Conservation (phyloP, 1,284 basidiomycete species). For the Ustilago trichophora region DNA sequence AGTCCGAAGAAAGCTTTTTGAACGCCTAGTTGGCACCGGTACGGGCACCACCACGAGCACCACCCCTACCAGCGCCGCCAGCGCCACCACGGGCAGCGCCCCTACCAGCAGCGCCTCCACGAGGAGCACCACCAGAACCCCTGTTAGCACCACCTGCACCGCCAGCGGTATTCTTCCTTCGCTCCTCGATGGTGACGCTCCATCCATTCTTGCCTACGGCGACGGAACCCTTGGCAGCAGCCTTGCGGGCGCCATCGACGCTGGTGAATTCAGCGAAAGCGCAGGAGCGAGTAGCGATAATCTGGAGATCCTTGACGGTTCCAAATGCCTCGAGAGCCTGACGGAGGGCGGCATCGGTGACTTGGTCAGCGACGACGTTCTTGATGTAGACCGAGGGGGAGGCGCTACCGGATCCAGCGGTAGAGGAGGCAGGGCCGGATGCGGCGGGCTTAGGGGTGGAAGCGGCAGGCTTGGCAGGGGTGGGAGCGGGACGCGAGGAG, state of each 20-base stretch:
- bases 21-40: slow-evolving; percentile 13
- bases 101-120: slow-evolving; percentile 2
- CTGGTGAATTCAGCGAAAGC: slow-evolving; percentile 90
- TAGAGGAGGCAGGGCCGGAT: not conserved
- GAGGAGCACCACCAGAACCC: slow-evolving; percentile 1
- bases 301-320: slow-evolving; percentile 84
- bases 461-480: slow-evolving; percentile 63
- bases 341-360: slow-evolving; percentile 74
- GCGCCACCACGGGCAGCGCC: slow-evolving; percentile 12
- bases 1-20: not conserved
- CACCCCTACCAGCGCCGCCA: slow-evolving; percentile 5
- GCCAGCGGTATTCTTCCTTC: slow-evolving; percentile 79
- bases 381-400: slow-evolving; percentile 62
- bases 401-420: slow-evolving; percentile 1
- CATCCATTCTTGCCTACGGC: slow-evolving; percentile 73
- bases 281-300: slow-evolving; percentile 86
- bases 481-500: slow-evolving; percentile 39
- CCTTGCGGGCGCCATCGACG: slow-evolving; percentile 82
- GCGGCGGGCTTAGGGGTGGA: slow-evolving; percentile 10
- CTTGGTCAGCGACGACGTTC: slow-evolving; percentile 78
- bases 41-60: slow-evolving; percentile 16
- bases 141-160: slow-evolving; percentile 57
- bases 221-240: slow-evolving; percentile 88
- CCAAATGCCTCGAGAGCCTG: slow-evolving; percentile 78
- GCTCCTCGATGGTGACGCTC: slow-evolving; percentile 81